Base-by-base conservation (phyloP, 108 stramenopile genomes). In the Chaetoceros tenuissimus region DNA sequence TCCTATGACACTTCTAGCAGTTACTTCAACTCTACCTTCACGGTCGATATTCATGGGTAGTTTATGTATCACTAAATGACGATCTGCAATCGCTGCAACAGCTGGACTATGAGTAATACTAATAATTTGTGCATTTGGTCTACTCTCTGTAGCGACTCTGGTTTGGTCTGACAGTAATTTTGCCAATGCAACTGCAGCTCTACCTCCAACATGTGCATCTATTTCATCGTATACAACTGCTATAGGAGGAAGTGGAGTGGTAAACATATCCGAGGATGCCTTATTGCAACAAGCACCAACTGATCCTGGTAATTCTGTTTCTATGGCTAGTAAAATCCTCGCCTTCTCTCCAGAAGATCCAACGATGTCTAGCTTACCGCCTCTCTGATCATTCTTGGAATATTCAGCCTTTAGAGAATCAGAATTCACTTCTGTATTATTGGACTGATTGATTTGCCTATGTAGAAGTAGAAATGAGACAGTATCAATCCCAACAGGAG, bases 181-280 rank as follows among this genome's bases (percentile, higher is more conserved):
- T 34, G 80, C 84, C 48, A 90, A 72, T 19, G 89, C 70, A 17
- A 84, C 78, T 22, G 85, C 85, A 22, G 89, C 84, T n/a, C 80
- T 49, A 25, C 89, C 89, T 28, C 89, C 89, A 26, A 90, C 85
- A 61, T 90, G 89, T 24, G 85, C 82, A 66, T 90, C 89, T 46
- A 90, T 90, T 55, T 90, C 89, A 57, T 90, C 89, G 52, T 86
- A 90, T 18, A 90, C 68, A 16, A 90, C 81, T 28, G 82, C 63
- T 2, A 86, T 71, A 2, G 88, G 84, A 53, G 62, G 64, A 7
- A 49, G n/a, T 3, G 29, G 48, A 40, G 5, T 58, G 31, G 49
- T 40, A 28, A 58, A 46, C 57, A 24, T 31, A 23, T 40, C 31
- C 40, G 25, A 30, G 61, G 26, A 60, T 45, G 51, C 19, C 2